Evolutionary conservation across 768 basidiomycete genomes (phyloP).

Genomic region (Phanerodontia chrysosporium): DNA sequence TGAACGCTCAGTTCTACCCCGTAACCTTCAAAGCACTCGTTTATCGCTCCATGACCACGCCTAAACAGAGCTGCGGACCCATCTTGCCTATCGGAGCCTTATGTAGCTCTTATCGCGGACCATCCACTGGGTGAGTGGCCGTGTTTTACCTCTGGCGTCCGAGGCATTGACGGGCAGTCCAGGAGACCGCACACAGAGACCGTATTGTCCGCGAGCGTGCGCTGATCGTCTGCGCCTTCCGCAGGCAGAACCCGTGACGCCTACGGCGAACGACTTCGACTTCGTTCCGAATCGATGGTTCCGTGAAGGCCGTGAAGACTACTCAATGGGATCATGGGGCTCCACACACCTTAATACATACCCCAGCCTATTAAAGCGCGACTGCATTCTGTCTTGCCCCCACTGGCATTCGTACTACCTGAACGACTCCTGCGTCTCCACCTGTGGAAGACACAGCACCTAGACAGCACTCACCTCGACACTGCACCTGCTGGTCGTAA

Average conservation of each 20-base stretch:
- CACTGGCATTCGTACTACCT: not conserved
- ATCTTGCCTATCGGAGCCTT: constrained; percentile 4
- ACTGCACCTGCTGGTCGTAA: not conserved
- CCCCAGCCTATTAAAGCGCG: not conserved
- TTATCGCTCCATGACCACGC: not conserved
- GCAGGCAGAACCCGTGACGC: constrained; percentile 10
- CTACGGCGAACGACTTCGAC: not conserved
- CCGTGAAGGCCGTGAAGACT: constrained; percentile 6
- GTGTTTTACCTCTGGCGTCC: not conserved
- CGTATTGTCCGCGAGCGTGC: constrained; percentile 4
- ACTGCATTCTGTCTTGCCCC: not conserved
- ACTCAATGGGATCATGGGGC: constrained; percentile 11
- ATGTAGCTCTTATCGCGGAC: constrained; percentile 11
- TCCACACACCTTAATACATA: constrained; percentile 7
- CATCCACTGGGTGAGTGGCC: not conserved
- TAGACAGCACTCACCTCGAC: not conserved
- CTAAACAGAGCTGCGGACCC: not conserved
- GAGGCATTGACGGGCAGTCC: not conserved
- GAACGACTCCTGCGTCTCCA: not conserved
- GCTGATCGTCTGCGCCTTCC: constrained; percentile 8
- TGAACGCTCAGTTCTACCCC: not conserved
- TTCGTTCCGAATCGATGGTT: constrained; percentile 7
- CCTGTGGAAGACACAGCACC: not conserved
- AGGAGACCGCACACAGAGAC: not conserved
- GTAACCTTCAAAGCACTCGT: not conserved